Evolutionary conservation across 2,329 filamentous ascomycete species (phyloP).

Genomic region (Fusarium sp.): DNA sequence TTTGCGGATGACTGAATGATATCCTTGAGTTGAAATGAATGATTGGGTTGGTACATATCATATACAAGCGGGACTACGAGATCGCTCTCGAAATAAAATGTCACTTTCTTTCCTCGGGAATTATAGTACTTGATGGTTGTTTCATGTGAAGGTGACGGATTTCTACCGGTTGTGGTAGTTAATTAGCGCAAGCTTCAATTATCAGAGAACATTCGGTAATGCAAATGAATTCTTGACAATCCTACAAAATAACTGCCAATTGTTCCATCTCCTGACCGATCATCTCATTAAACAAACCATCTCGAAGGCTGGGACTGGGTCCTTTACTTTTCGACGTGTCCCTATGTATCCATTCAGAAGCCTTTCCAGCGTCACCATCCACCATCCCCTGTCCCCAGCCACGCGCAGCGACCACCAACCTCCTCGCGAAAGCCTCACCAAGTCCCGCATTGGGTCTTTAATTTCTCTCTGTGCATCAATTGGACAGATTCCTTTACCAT

Average conservation of each 20-base stretch:
- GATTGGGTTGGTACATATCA: conserved; percentile 41
- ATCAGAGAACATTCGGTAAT: background rate
- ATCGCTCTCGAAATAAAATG: conserved; percentile 50
- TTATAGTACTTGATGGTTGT: background rate
- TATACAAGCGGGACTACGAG: conserved; percentile 45
- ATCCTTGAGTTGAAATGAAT: conserved; percentile 49
- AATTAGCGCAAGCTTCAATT: background rate
- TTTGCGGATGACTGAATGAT: conserved; percentile 36
- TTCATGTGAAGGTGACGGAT: background rate
- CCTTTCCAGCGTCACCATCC: conserved; percentile 20
- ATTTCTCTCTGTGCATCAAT: conserved; percentile 26
- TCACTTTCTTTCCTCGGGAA: conserved; percentile 41
- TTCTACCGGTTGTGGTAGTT: background rate
- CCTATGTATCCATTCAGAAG: conserved; percentile 33
- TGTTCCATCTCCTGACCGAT: conserved; percentile 16
- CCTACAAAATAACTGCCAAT: background rate
- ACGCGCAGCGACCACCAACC: conserved; percentile 36
- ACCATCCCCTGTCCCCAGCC: conserved; percentile 38
- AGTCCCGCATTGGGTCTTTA: conserved; percentile 18
- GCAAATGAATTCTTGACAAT: background rate
- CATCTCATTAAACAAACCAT: conserved; percentile 9
- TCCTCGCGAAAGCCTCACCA: conserved; percentile 35
- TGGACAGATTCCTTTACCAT: conserved; percentile 11
- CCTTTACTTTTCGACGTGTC: conserved; percentile 27
- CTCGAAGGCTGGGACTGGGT: conserved; percentile 24